Evolutionary conservation across 1,139 yeast genomes (phyloP).

Genomic region (Taiozyma sp.): DNA sequence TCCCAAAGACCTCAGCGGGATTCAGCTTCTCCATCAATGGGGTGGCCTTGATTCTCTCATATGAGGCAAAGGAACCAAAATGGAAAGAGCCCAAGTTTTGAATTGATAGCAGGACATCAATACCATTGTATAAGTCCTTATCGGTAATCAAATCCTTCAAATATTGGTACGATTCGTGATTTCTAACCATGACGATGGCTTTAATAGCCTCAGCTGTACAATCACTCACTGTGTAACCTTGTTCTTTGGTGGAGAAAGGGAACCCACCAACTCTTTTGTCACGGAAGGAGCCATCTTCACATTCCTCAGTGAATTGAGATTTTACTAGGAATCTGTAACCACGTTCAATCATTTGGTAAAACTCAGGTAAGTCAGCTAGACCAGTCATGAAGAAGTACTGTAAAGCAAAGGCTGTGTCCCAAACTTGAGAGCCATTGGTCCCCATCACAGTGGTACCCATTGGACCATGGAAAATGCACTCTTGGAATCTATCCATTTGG

Average conservation of each 20-base stretch:
- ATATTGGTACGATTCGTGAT: constrained; percentile 47
- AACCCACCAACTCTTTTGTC: constrained; percentile 90
- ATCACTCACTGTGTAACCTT: constrained; percentile 95
- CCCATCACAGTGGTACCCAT: constrained; percentile 95
- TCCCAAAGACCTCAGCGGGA: constrained; percentile 97
- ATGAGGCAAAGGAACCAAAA: constrained; percentile 89
- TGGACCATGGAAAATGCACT: constrained; percentile 77
- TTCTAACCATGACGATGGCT: constrained; percentile 88
- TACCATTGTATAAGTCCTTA: constrained; percentile 54
- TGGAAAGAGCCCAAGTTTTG: constrained; percentile 81
- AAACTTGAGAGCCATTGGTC: constrained; percentile 94
- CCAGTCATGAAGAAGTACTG: constrained; percentile 84
- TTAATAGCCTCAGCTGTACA: constrained; percentile 96
- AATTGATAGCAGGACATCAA: constrained; percentile 61
- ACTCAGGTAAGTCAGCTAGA: constrained; percentile 63
- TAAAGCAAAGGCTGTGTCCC: constrained; percentile 92
- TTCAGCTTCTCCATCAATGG: constrained; percentile 70
- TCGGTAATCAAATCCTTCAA: constrained; percentile 46
- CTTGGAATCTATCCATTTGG: constrained; percentile 60
- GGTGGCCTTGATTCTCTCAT: constrained; percentile 82
- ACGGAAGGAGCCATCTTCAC: constrained; percentile 73
- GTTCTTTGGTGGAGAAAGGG: constrained; percentile 94
- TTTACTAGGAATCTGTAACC: constrained; percentile 71
- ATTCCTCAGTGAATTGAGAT: constrained; percentile 81
- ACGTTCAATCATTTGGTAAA: constrained; percentile 51